Conservation (phyloP, 2,329 filamentous ascomycete genomes). For the Colletotrichum australisinense region DNA sequence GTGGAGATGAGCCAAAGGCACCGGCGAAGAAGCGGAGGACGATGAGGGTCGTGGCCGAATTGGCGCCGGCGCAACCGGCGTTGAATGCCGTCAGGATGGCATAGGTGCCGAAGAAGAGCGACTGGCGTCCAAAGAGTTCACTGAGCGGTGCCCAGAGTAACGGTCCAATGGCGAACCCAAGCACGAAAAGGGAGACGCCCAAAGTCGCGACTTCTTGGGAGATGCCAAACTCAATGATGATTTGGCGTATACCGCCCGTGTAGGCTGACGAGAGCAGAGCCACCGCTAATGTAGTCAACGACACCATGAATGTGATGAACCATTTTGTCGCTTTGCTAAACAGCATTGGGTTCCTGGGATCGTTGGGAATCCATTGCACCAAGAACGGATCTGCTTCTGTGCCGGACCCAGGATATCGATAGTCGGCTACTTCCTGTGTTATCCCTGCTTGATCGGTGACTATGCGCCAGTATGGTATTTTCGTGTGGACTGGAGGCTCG, state of each 20-base stretch:
- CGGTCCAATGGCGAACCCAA: conserved; percentile 68
- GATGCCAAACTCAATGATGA: conserved; percentile 62
- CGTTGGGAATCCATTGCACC: conserved; percentile 71
- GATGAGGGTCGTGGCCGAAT: conserved; percentile 68
- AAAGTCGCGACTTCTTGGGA: conserved; percentile 55
- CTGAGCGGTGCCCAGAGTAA: conserved; percentile 73
- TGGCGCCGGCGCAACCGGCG: conserved; percentile 65
- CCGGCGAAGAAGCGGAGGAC: conserved; percentile 75
- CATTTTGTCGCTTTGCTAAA: conserved; percentile 68
- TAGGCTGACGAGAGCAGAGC: conserved; percentile 73
- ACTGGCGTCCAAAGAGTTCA: conserved; percentile 70
- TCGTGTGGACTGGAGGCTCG: neutral
- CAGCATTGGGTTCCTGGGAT: conserved; percentile 71
- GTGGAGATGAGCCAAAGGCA: conserved; percentile 69
- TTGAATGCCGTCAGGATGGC: conserved; percentile 69
- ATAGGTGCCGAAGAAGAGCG: conserved; percentile 69
- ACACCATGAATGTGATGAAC: conserved; percentile 67
- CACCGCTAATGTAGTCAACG: conserved; percentile 71
- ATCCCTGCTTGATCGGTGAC: neutral
- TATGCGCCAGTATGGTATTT: conserved; percentile 1
- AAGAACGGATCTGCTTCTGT: conserved; percentile 72
- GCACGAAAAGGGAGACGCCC: conserved; percentile 59
- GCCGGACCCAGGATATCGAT: conserved; percentile 67
- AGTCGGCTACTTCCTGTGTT: conserved; percentile 42
- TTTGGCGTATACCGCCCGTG: conserved; percentile 61